These are phyloP conservation scores for Jaenimonas drosophilae DNA, from an alignment of 208 protist genomes.

Conservation along the genomic window DNA sequence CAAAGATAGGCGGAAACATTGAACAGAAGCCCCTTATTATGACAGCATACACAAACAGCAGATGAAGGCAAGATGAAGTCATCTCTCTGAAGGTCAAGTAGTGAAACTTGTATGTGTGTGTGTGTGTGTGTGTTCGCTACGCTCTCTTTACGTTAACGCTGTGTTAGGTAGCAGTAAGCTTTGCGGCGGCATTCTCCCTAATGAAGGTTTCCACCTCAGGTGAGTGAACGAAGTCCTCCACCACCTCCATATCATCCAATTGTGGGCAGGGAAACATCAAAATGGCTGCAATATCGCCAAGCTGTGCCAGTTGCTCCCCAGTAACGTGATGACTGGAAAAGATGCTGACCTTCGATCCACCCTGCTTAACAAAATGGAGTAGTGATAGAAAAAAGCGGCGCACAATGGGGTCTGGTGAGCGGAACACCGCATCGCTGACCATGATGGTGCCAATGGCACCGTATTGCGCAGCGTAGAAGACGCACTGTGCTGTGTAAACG, in stretches of 20 bases:
- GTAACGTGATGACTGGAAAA: constrained; percentile 94
- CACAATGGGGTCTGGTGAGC: constrained; percentile 67
- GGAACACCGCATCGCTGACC: constrained; percentile 91
- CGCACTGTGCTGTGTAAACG: constrained; percentile 90
- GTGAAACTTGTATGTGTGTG: constrained; percentile 1
- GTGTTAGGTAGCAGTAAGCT: constrained; percentile 14
- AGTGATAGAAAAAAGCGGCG: constrained; percentile 90
- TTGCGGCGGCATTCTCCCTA: constrained; percentile 29
- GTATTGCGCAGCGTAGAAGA: constrained; percentile 68
- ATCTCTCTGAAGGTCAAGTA: too few relatives aligned
- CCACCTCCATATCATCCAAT: constrained; percentile 80
- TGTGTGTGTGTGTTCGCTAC: background rate
- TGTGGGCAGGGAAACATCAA: constrained; percentile 87
- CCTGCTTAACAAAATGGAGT: constrained; percentile 76
- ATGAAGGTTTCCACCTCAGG: constrained; percentile 61
- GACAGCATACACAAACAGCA: too few relatives aligned
- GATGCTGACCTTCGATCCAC: constrained; percentile 76
- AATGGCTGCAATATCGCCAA: constrained; percentile 92
- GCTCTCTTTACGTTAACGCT: background rate
- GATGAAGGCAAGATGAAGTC: too few relatives aligned
- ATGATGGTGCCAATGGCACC: constrained; percentile 83
- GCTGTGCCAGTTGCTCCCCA: constrained; percentile 89
- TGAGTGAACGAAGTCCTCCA: constrained; percentile 42
- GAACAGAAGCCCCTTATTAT: too few relatives aligned
- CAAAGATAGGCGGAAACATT: too few relatives aligned